These are phyloP conservation scores for Ormosia semicastrata DNA, from an alignment of 306 rosid species.

Conservation along the genomic window DNA sequence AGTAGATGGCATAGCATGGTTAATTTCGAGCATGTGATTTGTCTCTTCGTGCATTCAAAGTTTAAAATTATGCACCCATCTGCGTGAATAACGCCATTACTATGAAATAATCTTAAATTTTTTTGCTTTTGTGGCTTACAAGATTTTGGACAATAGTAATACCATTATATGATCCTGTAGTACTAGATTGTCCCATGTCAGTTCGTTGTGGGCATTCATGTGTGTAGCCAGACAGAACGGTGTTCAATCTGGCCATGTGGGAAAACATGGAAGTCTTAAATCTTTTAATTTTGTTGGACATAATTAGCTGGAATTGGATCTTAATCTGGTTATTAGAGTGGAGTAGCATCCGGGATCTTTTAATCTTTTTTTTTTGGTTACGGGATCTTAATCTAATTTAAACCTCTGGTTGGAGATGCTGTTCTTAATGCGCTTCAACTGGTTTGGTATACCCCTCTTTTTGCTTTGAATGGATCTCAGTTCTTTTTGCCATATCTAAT, in stretches of 20 bases:
- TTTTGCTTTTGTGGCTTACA: neutral
- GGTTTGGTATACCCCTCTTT: neutral
- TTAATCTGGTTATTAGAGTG: neutral
- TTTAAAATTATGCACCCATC: neutral
- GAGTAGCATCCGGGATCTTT: neutral
- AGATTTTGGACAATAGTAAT: neutral
- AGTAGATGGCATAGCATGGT: neutral
- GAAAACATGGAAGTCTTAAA: neutral
- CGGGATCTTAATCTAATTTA: neutral
- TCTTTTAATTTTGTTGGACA: neutral
- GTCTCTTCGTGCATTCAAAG: neutral
- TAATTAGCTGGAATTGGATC: neutral
- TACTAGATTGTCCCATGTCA: neutral
- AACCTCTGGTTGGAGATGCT: conserved; percentile 4
- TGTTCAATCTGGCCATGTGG: neutral
- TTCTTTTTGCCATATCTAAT: neutral
- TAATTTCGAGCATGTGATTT: neutral
- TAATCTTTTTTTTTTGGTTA: too few relatives aligned
- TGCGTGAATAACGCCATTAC: neutral
- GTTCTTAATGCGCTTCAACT: neutral
- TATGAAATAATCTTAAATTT: neutral
- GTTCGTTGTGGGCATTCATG: neutral
- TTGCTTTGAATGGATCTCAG: neutral
- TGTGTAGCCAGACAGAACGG: neutral
- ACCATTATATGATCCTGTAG: neutral